Base-by-base conservation (phyloP, 495 filamentous ascomycete genomes). In the Hypoxylon trugodes region DNA sequence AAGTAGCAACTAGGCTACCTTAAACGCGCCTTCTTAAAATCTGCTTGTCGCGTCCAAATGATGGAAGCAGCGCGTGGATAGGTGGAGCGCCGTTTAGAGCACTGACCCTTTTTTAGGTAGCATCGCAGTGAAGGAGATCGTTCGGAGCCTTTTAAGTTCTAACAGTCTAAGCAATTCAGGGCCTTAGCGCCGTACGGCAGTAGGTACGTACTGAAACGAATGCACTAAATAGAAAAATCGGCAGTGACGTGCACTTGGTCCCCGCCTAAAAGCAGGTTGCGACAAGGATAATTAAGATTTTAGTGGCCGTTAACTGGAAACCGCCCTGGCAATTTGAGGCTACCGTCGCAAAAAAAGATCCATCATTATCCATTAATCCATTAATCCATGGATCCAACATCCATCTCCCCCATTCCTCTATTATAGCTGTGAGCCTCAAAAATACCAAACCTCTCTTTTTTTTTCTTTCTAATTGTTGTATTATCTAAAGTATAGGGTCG, bases 311-410 rank as follows among this genome's bases (percentile, higher is more conserved):
- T 48, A 2, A 43, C 22, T 45, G 41, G 56, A 30, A 48, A 40
- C 21, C 6, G 50, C 21, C 33, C 32, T 53, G 41, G 51, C 50
- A 50, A 26, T 54, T 66, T 64, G 65, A 64, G 65, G 65, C 65
- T 68, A 68, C 65, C 53, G 59, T 68, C 65, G 65, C 59, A 68
- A 68, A 68, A 66, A 66, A 48, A 59, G 26, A 41, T 54, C n/a
- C n/a, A n/a, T n/a, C n/a, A n/a, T n/a, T n/a, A n/a, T n/a, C n/a
- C n/a, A n/a, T n/a, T n/a, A n/a, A n/a, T n/a, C n/a, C n/a, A n/a
- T n/a, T n/a, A n/a, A n/a, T n/a, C n/a, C n/a, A n/a, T n/a, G n/a
- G n/a, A 24, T 38, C 36, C 41, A 49, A 49, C 46, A 25, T 40
- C 5, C 36, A 24, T 35, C n/a, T n/a, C n/a, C n/a, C n/a, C n/a